Base-by-base conservation (phyloP, 257 asterid species). In the Nicotiana otophora region DNA sequence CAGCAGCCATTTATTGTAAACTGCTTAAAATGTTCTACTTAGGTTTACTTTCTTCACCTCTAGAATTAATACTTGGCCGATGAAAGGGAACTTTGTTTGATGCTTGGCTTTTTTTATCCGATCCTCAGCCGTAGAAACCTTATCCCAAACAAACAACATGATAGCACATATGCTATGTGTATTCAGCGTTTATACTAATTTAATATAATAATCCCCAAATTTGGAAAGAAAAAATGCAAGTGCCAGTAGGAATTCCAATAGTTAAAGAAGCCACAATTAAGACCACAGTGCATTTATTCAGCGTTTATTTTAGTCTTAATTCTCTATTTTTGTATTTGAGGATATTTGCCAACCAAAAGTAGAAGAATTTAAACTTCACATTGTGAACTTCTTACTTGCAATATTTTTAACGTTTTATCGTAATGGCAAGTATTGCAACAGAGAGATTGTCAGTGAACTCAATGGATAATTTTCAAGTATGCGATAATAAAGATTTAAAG, bases 1-100 rank as follows among this genome's bases (percentile, higher is more conserved):
- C 39, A 54, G 81, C 48, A 79, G 85, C 72, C 89, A 86, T 86
- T 54, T 36, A 9, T 48, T 65, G 72, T 7, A 61, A 7, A 69
- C 10, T 23, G 2, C 58, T n/a, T 69, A 69, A 5, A 36, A 20
- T n/a, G n/a, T 69, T 69, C 76, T 39, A 31, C 54, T 54, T 77
- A 54, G 62, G 63, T 33, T 33, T 64, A n/a, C 14, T n/a, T 14
- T n/a, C 26, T 66, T 53, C 65, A 53, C 39, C 26, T 28, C 28
- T 6, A 8, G 76, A 67, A 31, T 31, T 28, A 39, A 36, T 33
- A 19, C 33, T 69, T 69, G 33, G 77, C 19, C 36, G 78, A 69
- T 39, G 78, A 39, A 78, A 57, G 55, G 63, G 34, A 31, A 15
- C 39, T 26, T 20, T 15, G 36, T 34, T 46, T 8, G 31, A 33